Evolutionary conservation across 2,329 filamentous ascomycete species (phyloP).

Genomic region (Lanzia echinophila): DNA sequence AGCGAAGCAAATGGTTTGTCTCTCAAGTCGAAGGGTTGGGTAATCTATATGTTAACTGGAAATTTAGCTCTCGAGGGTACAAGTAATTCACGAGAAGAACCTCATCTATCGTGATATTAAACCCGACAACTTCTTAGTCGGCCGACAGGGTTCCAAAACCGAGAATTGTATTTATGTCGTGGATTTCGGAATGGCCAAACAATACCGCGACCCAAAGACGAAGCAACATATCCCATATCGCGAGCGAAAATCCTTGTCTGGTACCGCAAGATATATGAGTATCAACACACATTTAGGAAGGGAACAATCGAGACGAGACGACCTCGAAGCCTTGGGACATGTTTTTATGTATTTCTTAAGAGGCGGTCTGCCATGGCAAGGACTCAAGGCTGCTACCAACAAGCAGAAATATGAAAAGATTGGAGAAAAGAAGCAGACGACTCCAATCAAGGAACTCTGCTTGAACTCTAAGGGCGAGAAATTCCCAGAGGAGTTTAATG

Average conservation of each 20-base stretch:
- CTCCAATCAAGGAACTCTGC: conserved; percentile 80
- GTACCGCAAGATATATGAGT: conserved; percentile 97
- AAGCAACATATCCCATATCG: conserved; percentile 98
- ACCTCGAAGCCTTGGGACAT: conserved; percentile 79
- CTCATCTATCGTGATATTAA: conserved; percentile 99
- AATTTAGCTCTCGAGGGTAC: conserved; percentile 74
- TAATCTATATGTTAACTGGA: neutral
- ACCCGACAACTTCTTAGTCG: conserved; percentile 98
- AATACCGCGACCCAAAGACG: conserved; percentile 96
- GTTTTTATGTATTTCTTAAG: conserved; percentile 70
- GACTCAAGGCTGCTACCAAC: conserved; percentile 66
- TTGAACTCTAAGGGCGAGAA: conserved; percentile 57
- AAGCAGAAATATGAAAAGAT: conserved; percentile 99
- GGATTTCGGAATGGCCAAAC: conserved; percentile 99
- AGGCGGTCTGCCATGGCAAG: conserved; percentile 67
- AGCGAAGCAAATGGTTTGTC: conserved; percentile 88
- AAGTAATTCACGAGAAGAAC: conserved; percentile 96
- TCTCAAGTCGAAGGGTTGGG: neutral
- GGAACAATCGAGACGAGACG: conserved; percentile 92
- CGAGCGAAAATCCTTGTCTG: conserved; percentile 92
- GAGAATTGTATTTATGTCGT: conserved; percentile 98
- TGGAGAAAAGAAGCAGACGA: conserved; percentile 99
- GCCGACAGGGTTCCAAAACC: conserved; percentile 83
- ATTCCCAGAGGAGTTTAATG: conserved; percentile 95
- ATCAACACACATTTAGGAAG: conserved; percentile 98